Evolutionary conservation across 805 yeast species (phyloP), one percentile per base, ranked within the genome.

Genomic region (Ogataea naganishii): DNA sequence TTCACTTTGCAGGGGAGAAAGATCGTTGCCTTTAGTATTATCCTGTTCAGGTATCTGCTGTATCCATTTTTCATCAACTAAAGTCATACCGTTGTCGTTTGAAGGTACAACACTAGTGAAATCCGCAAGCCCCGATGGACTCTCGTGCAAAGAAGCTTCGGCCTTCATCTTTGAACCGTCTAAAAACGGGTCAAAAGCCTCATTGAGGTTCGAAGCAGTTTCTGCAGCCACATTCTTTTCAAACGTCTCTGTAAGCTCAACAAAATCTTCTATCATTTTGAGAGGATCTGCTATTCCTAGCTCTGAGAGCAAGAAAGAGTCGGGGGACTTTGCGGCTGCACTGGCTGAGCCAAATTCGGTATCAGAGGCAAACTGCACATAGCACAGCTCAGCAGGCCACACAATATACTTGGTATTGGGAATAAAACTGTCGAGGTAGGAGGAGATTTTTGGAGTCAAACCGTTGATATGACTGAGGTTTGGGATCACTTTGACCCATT

Each of bases 361-460:
- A 20, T 41, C 51, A 1, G 39, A 32, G 2, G 52, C 70, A 32
- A 64, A 56, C 44, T 81, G 92, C 4, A 72, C 58, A 33, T 71
- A 60, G 43, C 88, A 78, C 14, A 81, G 54, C 26, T 69, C 71
- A 43, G 78, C 54, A 0, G 94, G 94, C 94, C 94, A 82, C 25
- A 73, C 52, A 2, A 81, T 68, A 32, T 62, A 72, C 43, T 76
- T 75, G 17, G 60, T 62, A 40, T 66, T 71, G 1, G 45, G 39
- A 2, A 33, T 32, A 17, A 24, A 24, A 6, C 22, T 27, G 29
- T 57, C 60, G 26, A 76, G 58, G 47, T 69, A 80, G 15, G 63
- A 60, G 9, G 85, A 60, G 3, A 81, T 65, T 8, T 62, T 62
- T 0, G 86, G 76, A 0, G 88, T 74, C 39, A 73, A 66, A 14